Conservation (phyloP, 169 alveolate genomes). For the Eimeria brunetti region DNA sequence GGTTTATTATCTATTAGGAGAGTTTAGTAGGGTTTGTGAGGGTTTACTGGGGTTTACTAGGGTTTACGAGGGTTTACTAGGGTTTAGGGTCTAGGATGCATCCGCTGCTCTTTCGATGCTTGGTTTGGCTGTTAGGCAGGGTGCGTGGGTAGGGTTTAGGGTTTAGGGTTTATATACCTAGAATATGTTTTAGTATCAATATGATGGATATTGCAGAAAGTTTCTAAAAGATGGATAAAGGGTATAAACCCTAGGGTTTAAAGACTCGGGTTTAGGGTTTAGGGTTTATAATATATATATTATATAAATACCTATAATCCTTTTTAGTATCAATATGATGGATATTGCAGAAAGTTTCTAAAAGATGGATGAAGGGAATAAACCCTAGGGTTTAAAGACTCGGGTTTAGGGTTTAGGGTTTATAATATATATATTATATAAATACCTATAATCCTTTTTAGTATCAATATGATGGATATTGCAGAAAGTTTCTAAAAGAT, state of each 20-base stretch:
- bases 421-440: not conserved
- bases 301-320: constrained; percentile 63
- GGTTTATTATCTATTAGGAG: too few species aligned
- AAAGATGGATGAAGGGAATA: constrained; percentile 88
- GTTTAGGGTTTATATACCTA: constrained; percentile 52
- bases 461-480: constrained; percentile 71
- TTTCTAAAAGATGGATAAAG: constrained; percentile 82
- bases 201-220: constrained; percentile 48
- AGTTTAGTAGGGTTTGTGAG: too few species aligned
- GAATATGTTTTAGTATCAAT: constrained; percentile 75
- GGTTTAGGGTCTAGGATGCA: too few species aligned
- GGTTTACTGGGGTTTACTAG: too few species aligned
- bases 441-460: constrained; percentile 74
- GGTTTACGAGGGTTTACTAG: too few species aligned
- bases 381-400: not conserved
- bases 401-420: constrained; percentile 2
- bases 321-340: constrained; percentile 69
- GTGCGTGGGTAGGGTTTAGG: not conserved
- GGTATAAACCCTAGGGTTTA: constrained; percentile 82
- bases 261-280: not conserved
- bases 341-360: constrained; percentile 54
- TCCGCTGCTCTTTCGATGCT: too few species aligned
- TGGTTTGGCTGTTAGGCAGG: too few species aligned
- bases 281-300: not conserved
- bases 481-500: constrained; percentile 59